Base-by-base conservation (phyloP, 352 stramenopile species). In the Phytophthora pinifolia region DNA sequence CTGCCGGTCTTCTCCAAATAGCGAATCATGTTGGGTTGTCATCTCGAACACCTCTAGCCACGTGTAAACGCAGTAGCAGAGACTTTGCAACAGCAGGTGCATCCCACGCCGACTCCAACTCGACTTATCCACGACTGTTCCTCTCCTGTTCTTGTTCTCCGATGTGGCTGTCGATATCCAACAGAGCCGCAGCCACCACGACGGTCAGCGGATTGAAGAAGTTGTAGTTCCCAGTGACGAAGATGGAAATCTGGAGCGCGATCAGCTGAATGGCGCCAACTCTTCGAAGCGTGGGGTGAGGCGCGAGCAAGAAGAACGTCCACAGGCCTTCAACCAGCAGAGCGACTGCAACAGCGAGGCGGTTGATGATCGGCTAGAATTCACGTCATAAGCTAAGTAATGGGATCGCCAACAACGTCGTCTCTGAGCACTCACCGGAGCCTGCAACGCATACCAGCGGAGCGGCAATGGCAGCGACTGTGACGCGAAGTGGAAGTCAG, bases 181-280 rank as follows among this genome's bases (percentile, higher is more conserved):
- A 41, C 30, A 74, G 30, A 8, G 67, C 34, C 6, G 64, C 39
- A 10, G 70, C 71, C 38, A 83, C 36, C 9, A 76, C 25, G 9
- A 92, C 71, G 0, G 92, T 97, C 35, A 98, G 69, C 5, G 96
- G 6, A 67, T 98, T 98, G 77, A 98, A 98, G 48, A 96, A 98
- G 45, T 94, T 97, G 74, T 98, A 98, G 67, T 96, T 97, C 6
- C 93, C 91, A 10, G 89, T 97, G 20, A 89, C 45, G 25, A 96
- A 62, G 48, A 96, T 97, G 15, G 81, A 45, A 15, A 97, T 57
- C 60, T 98, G 92, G 25, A 98, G 59, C 15, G 81, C 31, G 18
- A 88, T 71, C 56, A 97, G 88, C 51, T 89, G 64, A 17, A 62
- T 65, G 18, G 68, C 70, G 31, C 74, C 82, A 46, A 91, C 54